These are phyloP conservation scores for Pleurotus eryngii DNA, from an alignment of 768 basidiomycete genomes.

Conservation along the genomic window DNA sequence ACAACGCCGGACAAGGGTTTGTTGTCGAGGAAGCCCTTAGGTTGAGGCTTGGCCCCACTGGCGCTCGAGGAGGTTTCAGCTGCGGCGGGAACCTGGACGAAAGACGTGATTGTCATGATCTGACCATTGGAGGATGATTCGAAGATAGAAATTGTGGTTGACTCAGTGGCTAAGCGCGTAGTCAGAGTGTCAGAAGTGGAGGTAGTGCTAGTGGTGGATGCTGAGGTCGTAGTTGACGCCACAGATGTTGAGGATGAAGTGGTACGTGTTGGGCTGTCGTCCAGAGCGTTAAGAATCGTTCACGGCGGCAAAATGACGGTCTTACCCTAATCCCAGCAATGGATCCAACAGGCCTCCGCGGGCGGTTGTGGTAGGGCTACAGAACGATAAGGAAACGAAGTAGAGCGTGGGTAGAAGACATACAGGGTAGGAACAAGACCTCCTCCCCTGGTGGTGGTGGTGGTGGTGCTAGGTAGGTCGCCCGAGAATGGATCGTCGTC, in stretches of 20 bases:
- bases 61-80: conserved; percentile 18
- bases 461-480: too few species aligned
- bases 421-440: too few species aligned
- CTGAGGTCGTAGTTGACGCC: conserved; percentile 12
- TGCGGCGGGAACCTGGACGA: conserved; percentile 24
- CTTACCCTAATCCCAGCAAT: not conserved
- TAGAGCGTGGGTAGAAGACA: too few species aligned
- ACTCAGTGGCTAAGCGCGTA: conserved; percentile 11
- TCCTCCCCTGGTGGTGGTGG: too few species aligned
- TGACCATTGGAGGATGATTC: conserved; percentile 24
- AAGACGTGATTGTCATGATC: conserved; percentile 27
- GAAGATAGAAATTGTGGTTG: conserved; percentile 12
- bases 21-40: conserved; percentile 54
- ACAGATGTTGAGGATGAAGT: not conserved
- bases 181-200: conserved; percentile 13
- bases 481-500: too few species aligned
- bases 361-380: not conserved
- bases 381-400: too few species aligned
- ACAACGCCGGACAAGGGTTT: conserved; percentile 58
- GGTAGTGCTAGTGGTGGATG: conserved; percentile 12
- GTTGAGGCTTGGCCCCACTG: conserved; percentile 11
- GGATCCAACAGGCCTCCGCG: not conserved
- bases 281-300: too few species aligned
- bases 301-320: too few species aligned
- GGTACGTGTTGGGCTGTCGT: too few species aligned